Evolutionary conservation across 2,329 filamentous ascomycete species (phyloP).

Genomic region (Claviceps sp.): DNA sequence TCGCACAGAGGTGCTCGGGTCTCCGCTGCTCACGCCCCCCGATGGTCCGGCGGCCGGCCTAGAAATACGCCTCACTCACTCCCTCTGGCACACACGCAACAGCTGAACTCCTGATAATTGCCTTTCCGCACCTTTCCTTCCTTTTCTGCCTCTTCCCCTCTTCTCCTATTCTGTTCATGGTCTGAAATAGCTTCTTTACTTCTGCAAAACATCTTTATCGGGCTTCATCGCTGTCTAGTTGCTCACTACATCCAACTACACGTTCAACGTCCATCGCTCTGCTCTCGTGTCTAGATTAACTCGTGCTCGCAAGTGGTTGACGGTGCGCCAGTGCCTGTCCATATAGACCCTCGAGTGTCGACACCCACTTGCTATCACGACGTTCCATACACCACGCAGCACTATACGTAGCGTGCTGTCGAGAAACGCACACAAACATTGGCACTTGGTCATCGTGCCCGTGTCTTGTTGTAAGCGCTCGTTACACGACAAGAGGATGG

Average conservation of each 20-base stretch:
- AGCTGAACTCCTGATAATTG: neutral
- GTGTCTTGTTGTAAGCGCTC: slow-evolving; percentile 32
- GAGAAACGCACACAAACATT: slow-evolving; percentile 10
- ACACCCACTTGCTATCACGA: neutral
- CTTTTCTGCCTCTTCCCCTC: neutral
- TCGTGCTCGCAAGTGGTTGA: neutral
- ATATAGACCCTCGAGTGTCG: neutral
- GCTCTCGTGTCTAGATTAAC: neutral
- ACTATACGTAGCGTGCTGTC: neutral
- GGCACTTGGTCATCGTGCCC: slow-evolving; percentile 16
- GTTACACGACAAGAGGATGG: slow-evolving; percentile 32
- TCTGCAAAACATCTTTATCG: neutral
- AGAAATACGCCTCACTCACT: slow-evolving; percentile 7
- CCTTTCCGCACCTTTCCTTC: neutral
- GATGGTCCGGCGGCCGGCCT: slow-evolving; percentile 4
- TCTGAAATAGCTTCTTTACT: neutral
- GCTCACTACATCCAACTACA: neutral
- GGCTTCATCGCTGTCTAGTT: too few species aligned
- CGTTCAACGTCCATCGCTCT: neutral
- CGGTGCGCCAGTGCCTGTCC: neutral
- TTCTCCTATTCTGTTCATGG: too few species aligned
- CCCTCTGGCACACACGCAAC: neutral
- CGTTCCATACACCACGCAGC: neutral
- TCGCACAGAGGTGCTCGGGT: too few species aligned
- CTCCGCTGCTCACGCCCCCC: neutral